phyloP scores from a whole-genome alignment of 345 rosid species.

The Eutrema yunnanense region DNA sequence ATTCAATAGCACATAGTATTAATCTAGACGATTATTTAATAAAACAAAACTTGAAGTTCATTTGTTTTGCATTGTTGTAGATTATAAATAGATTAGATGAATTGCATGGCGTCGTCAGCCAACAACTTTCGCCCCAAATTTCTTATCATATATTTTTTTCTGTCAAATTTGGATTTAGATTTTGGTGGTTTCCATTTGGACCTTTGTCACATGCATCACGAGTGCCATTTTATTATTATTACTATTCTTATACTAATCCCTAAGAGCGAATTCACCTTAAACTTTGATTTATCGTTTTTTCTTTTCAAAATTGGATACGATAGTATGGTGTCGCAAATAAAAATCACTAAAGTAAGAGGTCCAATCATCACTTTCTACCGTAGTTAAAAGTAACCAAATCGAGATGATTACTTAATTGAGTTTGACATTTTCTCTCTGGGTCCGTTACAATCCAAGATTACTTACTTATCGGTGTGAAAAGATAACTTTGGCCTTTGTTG shows the following conservation, averaged over 20 bases:
- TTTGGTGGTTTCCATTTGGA: too few relatives aligned
- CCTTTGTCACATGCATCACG: slow-evolving; percentile 11
- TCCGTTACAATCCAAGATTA: background rate
- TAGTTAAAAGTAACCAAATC: background rate
- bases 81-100: background rate
- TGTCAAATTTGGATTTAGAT: background rate
- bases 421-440: background rate
- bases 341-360: background rate
- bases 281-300: background rate
- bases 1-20: too few relatives aligned
- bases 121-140: slow-evolving; percentile 13
- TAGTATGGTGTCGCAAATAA: background rate
- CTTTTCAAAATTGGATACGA: too few relatives aligned
- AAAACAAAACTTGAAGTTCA: background rate
- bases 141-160: background rate
- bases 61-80: background rate
- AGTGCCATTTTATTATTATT: background rate
- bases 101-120: too few relatives aligned
- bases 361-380: background rate
- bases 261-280: background rate
- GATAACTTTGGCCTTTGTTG: too few relatives aligned
- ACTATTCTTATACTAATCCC: background rate
- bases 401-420: background rate
- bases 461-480: background rate
- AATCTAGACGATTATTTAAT: too few relatives aligned